A percentile compares a stretch with the other conserved stretches of the same genome.
Evolutionary conservation across 2,329 filamentous ascomycete genomes (phyloP).

Genomic region (Tolypocladium tundrense): DNA sequence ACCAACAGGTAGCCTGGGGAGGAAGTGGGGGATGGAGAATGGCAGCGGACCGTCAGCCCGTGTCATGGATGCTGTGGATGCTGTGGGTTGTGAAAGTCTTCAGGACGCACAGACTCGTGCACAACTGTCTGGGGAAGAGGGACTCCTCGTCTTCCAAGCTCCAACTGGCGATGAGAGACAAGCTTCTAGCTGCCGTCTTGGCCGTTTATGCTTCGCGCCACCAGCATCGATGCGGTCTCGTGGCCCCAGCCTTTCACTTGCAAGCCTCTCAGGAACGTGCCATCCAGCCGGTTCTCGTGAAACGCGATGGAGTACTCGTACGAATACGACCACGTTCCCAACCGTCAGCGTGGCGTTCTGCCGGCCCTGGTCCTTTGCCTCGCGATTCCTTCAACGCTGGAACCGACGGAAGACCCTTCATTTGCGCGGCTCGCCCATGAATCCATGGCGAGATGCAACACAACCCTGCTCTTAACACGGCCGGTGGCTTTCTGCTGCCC

Average conservation of each 20-base stretch:
- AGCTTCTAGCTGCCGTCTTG: background rate
- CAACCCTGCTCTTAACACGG: background rate
- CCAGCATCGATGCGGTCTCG: background rate
- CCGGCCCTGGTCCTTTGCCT: background rate
- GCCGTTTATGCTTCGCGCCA: background rate
- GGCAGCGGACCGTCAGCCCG: background rate
- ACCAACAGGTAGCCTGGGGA: background rate
- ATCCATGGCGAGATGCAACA: background rate
- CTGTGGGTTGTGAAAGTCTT: background rate
- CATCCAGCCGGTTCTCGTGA: background rate
- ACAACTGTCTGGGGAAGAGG: background rate
- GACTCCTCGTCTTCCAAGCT: background rate
- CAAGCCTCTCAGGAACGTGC: background rate
- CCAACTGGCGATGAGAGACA: background rate
- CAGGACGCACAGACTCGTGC: background rate
- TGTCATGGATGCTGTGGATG: background rate
- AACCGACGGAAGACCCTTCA: background rate
- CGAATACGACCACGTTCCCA: background rate
- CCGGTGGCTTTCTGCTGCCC: background rate
- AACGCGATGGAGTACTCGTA: background rate
- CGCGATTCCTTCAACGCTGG: background rate
- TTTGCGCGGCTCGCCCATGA: background rate
- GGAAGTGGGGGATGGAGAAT: background rate
- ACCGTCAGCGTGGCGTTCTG: background rate
- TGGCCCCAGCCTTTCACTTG: background rate